Conservation (phyloP, 306 rosid genomes). For the Mimosa pudica region DNA sequence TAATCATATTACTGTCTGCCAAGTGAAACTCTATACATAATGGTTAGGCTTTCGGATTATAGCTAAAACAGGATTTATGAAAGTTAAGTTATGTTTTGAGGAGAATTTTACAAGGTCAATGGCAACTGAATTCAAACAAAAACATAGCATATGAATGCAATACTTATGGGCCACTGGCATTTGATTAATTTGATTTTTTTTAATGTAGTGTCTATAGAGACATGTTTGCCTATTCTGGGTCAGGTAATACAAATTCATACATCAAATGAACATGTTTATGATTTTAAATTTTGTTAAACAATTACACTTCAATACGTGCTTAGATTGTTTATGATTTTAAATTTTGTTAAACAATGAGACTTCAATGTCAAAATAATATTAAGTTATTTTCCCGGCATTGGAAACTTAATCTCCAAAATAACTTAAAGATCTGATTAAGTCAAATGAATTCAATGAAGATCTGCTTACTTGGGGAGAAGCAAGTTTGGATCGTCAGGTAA, state of each 20-base stretch:
- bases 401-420: not conserved
- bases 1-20: no score
- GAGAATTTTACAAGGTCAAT: not conserved
- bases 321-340: not conserved
- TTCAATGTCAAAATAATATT: not conserved
- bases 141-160: not conserved
- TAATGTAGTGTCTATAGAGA: not conserved
- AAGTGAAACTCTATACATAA: no score
- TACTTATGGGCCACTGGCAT: not conserved
- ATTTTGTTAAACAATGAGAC: not conserved
- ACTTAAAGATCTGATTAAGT: not conserved
- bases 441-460: slow-evolving; percentile 4
- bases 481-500: slow-evolving; percentile 71
- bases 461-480: slow-evolving; percentile 63
- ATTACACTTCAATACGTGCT: not conserved
- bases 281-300: no score
- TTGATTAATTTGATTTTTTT: not conserved
- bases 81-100: no score
- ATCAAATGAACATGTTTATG: not conserved
- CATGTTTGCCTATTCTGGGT: not conserved
- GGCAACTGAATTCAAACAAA: not conserved
- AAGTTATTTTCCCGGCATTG: slow-evolving; percentile 1
- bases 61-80: no score
- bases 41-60: no score
- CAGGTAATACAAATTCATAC: not conserved